Base-by-base conservation (phyloP, 2,329 filamentous ascomycete species). In the Fusarium sp. region DNA sequence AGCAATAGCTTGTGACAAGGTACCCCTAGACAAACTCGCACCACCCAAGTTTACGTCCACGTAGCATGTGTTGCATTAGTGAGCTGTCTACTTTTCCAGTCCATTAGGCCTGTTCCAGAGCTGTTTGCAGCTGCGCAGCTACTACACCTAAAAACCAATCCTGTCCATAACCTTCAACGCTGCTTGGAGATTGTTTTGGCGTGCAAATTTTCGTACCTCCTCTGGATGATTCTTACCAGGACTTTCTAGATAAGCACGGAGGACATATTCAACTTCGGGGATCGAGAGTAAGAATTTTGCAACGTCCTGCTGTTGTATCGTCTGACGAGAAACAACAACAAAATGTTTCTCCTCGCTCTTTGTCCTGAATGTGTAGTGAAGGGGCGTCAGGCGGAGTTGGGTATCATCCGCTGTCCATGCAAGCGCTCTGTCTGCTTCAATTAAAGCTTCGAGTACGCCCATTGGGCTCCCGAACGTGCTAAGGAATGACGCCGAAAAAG, bases 141-240 rank as follows among this genome's bases (percentile, higher is more conserved):
- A 15, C 2, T 21, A n/a, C 17, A 26, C 2, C 5, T n/a, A 14
- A 26, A 38, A 50, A 9, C 17, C 15, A 14, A 43, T 43, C 1
- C 6, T 19, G 15, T 46, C 17, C 42, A 55, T 55, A 1, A 26
- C n/a, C 1, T 21, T 6, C 1, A 54, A 0, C 0, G 43, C 11
- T 7, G 22, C 10, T 0, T 1, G 4, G 19, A 50, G 4, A 5
- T 0, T 15, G 5, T 24, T 7, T 0, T 19, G 3, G 1, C 1
- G 0, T 10, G 43, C 31, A 22, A 55, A 36, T 0, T 28, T 11
- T 17, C 13, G 13, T 2, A 54, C 0, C 7, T 21, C 0, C n/a
- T 6, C 8, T 19, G 10, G 8, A 31, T 31, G 3, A 8, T 0
- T 24, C 3, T 0, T 13, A 5, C 3, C n/a, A 1, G 51, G 15